Evolutionary conservation across 495 filamentous ascomycete species (phyloP), one percentile per base, ranked within the genome.

Genomic region (Lasiosphaeria hispida): DNA sequence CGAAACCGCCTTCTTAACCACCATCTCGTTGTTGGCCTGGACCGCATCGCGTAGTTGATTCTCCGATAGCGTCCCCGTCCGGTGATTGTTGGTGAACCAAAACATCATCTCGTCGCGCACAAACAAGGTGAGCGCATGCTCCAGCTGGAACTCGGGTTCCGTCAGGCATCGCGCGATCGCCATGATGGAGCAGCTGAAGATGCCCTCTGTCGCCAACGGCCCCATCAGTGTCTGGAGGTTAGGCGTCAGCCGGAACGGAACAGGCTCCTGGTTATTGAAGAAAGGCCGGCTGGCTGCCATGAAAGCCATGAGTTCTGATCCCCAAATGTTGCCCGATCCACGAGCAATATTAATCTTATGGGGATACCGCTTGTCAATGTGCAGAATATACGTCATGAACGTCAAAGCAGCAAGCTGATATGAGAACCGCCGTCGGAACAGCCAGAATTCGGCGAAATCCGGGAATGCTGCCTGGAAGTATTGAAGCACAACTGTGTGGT

Each of bases 301-400:
- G 63, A 82, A 83, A 0, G 92, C 86, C 65, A 96, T 87, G 41
- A 97, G 80, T 67, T 99, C 95, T 6, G 92, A 90, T 41, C 91
- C 93, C 95, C 95, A 97, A 63, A 99, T 86, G 66, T 95, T 93
- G 53, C 95, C 95, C 0, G 89, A 91, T 19, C 82, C 85, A 34
- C 95, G 86, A 38, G 93, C 89, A 62, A 99, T 92, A 70, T 87
- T 85, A 66, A 97, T 85, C 77, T 97, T 97, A 73, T 92, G 90
- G 4, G 95, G 95, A 65, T 90, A 97, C 54, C 95, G 89, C 64
- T 88, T 87, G 70, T 89, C 88, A 81, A 97, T 97, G 77, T 91
- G 90, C 76, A 99, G 89, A 58, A 95, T 87, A 69, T 96, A 97
- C 37, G 95, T 99, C 89, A 99, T 96, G 77, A 97, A 99, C 10